Evolutionary conservation across 306 rosid genomes (phyloP).

Genomic region (Hippophae tibetana): DNA sequence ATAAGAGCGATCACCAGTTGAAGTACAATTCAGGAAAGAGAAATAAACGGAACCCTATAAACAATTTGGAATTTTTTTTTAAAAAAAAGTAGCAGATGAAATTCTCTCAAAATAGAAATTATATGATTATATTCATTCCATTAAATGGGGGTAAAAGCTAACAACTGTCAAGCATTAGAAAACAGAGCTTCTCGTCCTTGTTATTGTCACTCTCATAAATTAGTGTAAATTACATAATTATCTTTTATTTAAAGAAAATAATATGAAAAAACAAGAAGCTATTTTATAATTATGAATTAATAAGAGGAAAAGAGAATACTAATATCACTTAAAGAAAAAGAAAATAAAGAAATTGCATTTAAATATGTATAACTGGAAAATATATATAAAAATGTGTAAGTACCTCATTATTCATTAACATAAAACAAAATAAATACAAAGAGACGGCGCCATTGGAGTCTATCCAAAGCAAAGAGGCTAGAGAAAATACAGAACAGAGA

Average conservation of each 20-base stretch:
- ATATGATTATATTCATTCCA: not conserved
- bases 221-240: constrained; percentile 1
- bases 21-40: too few relatives aligned
- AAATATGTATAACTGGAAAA: not conserved
- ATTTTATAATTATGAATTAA: constrained; percentile 10
- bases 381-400: not conserved
- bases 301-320: too few relatives aligned
- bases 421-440: constrained; percentile 14
- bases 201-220: constrained; percentile 17
- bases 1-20: not conserved
- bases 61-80: too few relatives aligned
- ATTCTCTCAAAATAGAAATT: constrained; percentile 3
- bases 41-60: not conserved
- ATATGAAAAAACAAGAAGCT: constrained; percentile 17
- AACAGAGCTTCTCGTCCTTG: constrained; percentile 16
- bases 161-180: constrained; percentile 3
- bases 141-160: constrained; percentile 9
- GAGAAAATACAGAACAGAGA: constrained; percentile 1
- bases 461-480: constrained; percentile 19
- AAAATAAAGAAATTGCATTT: constrained; percentile 3
- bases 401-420: constrained; percentile 1
- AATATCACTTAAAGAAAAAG: too few relatives aligned
- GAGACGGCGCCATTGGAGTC: constrained; percentile 25
- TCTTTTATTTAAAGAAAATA: constrained; percentile 11
- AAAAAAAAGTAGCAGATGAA: too few relatives aligned